Evolutionary conservation across 2,329 filamentous ascomycete genomes (phyloP).

Genomic region (Rhynchosporium agropyri): DNA sequence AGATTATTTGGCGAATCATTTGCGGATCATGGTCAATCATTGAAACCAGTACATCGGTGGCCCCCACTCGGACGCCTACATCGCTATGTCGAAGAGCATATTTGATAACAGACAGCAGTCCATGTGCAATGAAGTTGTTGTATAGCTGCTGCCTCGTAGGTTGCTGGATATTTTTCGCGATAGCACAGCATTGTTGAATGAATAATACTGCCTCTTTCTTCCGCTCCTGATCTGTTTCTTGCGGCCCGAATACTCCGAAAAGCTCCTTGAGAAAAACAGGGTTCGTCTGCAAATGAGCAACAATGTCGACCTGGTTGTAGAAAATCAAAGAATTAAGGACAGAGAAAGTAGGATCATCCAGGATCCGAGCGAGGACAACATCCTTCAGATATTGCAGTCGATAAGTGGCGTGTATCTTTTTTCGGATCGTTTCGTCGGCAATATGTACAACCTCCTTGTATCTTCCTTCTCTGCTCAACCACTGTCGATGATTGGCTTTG

Average conservation of each 20-base stretch:
- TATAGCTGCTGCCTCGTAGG: slow-evolving; percentile 80
- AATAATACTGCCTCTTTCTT: slow-evolving; percentile 96
- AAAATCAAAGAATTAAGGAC: slow-evolving; percentile 98
- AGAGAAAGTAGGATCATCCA: slow-evolving; percentile 97
- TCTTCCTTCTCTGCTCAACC: slow-evolving; percentile 82
- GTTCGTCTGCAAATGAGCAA: slow-evolving; percentile 90
- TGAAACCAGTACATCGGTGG: slow-evolving; percentile 89
- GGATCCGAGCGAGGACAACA: slow-evolving; percentile 92
- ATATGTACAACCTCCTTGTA: slow-evolving; percentile 97
- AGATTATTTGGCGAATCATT: slow-evolving; percentile 91
- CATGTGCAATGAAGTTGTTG: slow-evolving; percentile 85
- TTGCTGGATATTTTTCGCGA: slow-evolving; percentile 92
- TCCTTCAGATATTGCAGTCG: slow-evolving; percentile 96
- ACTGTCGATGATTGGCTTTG: slow-evolving; percentile 95
- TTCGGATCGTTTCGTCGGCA: slow-evolving; percentile 76
- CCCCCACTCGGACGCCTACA: slow-evolving; percentile 83
- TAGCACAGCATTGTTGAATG: slow-evolving; percentile 92
- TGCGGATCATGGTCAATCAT: slow-evolving; percentile 95
- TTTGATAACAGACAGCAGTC: slow-evolving; percentile 85
- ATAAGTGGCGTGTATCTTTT: slow-evolving; percentile 96
- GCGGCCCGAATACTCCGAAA: slow-evolving; percentile 78
- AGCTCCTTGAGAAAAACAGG: slow-evolving; percentile 77
- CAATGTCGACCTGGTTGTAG: slow-evolving; percentile 98
- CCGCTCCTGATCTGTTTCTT: slow-evolving; percentile 65
- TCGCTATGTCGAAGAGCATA: slow-evolving; percentile 87